Evolutionary conservation across 768 basidiomycete genomes (phyloP).

Genomic region (Porphyrellus cyaneotinctus): DNA sequence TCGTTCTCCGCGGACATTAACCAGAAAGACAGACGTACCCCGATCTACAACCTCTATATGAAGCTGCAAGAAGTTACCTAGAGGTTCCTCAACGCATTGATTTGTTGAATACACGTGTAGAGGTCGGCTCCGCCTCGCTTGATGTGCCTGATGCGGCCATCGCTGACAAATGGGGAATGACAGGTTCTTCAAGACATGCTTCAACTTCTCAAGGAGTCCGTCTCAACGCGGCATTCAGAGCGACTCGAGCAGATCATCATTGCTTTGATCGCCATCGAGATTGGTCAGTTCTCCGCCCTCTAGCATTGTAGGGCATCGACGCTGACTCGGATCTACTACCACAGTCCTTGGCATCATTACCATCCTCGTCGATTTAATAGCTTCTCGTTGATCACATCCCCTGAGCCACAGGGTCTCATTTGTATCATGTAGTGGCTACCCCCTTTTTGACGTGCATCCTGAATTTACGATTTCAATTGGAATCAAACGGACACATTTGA

Average conservation of each 20-base stretch:
- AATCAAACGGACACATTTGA: conserved; percentile 2
- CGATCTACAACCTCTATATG: conserved; percentile 92
- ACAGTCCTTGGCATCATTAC: conserved; percentile 86
- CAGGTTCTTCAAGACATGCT: conserved; percentile 97
- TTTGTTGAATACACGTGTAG: conserved; percentile 88
- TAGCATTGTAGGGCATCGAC: not conserved
- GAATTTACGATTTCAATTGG: not conserved
- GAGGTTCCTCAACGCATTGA: conserved; percentile 94
- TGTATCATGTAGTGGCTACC: conserved; percentile 12
- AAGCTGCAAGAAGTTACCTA: conserved; percentile 88
- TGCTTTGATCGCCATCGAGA: conserved; percentile 83
- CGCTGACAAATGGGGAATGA: conserved; percentile 1
- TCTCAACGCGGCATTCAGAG: conserved; percentile 86
- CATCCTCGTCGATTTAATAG: conserved; percentile 79
- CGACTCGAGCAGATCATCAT: conserved; percentile 92
- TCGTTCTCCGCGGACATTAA: conserved; percentile 19
- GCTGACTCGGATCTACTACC: conserved; percentile 4
- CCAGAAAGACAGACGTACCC: conserved; percentile 67
- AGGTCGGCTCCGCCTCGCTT: conserved; percentile 42
- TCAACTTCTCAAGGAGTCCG: conserved; percentile 90
- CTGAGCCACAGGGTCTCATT: conserved; percentile 18
- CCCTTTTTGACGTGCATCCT: not conserved
- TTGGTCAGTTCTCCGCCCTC: conserved; percentile 44
- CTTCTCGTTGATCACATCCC: conserved; percentile 72
- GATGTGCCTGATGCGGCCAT: not conserved